These are phyloP conservation scores for Colletotrichum kahawae DNA, from an alignment of 2,329 filamentous ascomycete genomes.

Conservation along the genomic window DNA sequence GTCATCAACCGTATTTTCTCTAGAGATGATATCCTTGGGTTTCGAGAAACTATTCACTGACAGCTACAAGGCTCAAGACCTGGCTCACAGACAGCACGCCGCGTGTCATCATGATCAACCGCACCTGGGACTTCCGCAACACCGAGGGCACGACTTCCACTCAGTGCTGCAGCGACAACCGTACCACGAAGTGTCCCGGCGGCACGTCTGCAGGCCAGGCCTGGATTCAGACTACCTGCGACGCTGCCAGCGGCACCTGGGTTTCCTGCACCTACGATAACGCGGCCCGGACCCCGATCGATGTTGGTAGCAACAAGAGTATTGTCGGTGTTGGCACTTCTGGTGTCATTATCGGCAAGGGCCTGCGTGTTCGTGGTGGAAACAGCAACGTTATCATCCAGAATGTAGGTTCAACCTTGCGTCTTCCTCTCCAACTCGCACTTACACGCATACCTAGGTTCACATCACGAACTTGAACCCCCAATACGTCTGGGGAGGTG, in stretches of 20 bases:
- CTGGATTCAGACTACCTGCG: slow-evolving; percentile 28
- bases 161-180: slow-evolving; percentile 30
- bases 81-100: slow-evolving; percentile 33
- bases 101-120: slow-evolving; percentile 40
- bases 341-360: slow-evolving; percentile 39
- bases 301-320: slow-evolving; percentile 34
- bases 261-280: slow-evolving; percentile 30
- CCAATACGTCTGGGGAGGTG: slow-evolving; percentile 29
- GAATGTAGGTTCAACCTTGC: no score
- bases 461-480: slow-evolving; percentile 39
- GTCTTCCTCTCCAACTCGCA: neutral
- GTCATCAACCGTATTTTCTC: neutral
- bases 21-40: rapidly evolving
- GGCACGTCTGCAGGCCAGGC: slow-evolving; percentile 25
- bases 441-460: neutral
- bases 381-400: slow-evolving; percentile 55
- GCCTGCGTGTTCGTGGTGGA: slow-evolving; percentile 46
- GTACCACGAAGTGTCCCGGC: slow-evolving; percentile 30
- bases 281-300: slow-evolving; percentile 27
- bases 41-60: neutral
- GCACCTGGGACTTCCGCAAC: slow-evolving; percentile 31
- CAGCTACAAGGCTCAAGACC: slow-evolving; percentile 33
- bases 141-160: slow-evolving; percentile 27
- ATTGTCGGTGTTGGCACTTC: slow-evolving; percentile 28
- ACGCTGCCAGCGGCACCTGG: slow-evolving; percentile 25